phyloP scores from a whole-genome alignment of 805 yeast genomes.

The Metschnikowia dekortorum region DNA sequence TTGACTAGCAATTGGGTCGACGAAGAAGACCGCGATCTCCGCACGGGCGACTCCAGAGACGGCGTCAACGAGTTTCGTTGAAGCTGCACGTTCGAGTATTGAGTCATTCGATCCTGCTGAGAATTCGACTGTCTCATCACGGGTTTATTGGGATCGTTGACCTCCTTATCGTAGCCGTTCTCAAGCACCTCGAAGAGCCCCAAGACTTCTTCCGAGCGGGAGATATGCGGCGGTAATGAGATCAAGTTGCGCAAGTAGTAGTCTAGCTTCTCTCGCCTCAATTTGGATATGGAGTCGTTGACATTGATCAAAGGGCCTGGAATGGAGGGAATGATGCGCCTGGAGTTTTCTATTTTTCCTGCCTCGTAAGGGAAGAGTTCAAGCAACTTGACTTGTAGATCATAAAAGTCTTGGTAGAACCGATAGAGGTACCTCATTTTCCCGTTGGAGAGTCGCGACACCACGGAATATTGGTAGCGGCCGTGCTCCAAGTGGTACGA shows the following conservation, averaged over 20 bases:
- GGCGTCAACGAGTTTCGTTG: slow-evolving; percentile 26
- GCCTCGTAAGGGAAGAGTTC: slow-evolving; percentile 90
- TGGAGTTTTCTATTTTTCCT: slow-evolving; percentile 72
- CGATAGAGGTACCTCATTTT: slow-evolving; percentile 69
- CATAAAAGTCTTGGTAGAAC: slow-evolving; percentile 93
- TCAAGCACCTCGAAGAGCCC: slow-evolving; percentile 63
- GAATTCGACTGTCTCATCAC: slow-evolving; percentile 38
- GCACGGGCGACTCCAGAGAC: slow-evolving; percentile 18
- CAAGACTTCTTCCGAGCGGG: slow-evolving; percentile 63
- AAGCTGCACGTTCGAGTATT: slow-evolving; percentile 38
- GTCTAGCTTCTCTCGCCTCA: slow-evolving; percentile 52
- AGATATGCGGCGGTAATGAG: slow-evolving; percentile 70
- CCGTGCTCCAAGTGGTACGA: slow-evolving; percentile 77
- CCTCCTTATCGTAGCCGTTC: slow-evolving; percentile 57
- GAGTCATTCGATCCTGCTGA: slow-evolving; percentile 50
- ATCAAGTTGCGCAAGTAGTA: slow-evolving; percentile 53
- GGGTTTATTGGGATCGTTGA: slow-evolving; percentile 26
- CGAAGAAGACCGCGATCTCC: slow-evolving; percentile 20
- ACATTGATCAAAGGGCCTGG: slow-evolving; percentile 95
- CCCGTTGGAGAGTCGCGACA: slow-evolving; percentile 66
- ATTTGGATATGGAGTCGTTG: slow-evolving; percentile 61
- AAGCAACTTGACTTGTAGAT: slow-evolving; percentile 77
- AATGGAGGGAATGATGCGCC: slow-evolving; percentile 83
- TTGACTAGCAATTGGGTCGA: slow-evolving; percentile 17
- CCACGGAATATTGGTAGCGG: slow-evolving; percentile 81